Base-by-base conservation (phyloP, 2,329 filamentous ascomycete species). In the Rutstroemia sydowiana region DNA sequence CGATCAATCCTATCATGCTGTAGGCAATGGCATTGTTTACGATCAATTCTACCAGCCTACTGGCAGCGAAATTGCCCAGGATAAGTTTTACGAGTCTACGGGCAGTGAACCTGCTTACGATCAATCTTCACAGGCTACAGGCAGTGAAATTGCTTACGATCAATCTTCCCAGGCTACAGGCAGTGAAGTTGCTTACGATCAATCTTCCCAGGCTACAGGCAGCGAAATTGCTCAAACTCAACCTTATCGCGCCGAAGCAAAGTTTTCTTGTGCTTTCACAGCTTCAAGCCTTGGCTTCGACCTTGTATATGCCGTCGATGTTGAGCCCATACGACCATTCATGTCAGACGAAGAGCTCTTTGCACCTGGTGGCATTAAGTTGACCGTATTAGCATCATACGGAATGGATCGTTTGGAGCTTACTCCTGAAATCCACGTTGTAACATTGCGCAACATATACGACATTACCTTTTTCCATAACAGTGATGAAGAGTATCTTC, bases 261-360 rank as follows among this genome's bases (percentile, higher is more conserved):
- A 55, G 11, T 61, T 61, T 23, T 55, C 59, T n/a, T 63, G 59
- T 42, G 54, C 57, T 11, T 52, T 58, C 21, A 58, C 59, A 42
- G 62, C 62, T 13, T 57, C 59, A 23, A 59, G 44, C 6, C 51
- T 65, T 10, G 57, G 59, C 20, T 66, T 63, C 43, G 63, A 66
- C 54, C 57, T 66, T 34, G 54, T 65, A 11, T 67, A 67, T 45
- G 58, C 52, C 23, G 57, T 57, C n/a, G 53, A 58, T 31, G 28
- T 59, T 14, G 42, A 44, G 36, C 54, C 54, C 46, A 13, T 48
- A 48, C 43, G 53, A 48, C 37, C 55, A 7, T 41, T 54, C 9
- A 56, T 59, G 47, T 52, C 60, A 32, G 53, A 59, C 9, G 43
- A 60, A 18, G 57, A 58, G 45, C 52, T 61, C 36, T 26, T 54